Evolutionary conservation across 2,329 filamentous ascomycete genomes (phyloP).

Genomic region (Paecilomyces sp.): DNA sequence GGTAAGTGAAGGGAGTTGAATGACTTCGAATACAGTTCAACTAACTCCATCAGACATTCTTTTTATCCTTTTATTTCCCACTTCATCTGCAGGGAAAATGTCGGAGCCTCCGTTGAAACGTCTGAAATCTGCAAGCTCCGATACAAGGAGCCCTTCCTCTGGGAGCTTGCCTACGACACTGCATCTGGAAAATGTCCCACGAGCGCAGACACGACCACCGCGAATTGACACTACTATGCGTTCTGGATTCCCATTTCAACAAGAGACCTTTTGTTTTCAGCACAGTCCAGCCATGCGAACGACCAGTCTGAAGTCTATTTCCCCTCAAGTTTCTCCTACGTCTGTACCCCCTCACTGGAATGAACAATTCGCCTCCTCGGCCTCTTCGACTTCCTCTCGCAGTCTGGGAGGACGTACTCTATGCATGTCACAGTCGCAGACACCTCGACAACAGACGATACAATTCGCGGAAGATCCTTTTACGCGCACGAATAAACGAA

Average conservation of each 20-base stretch:
- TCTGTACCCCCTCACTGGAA: not conserved
- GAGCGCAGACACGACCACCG: not conserved
- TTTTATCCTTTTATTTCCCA: not conserved
- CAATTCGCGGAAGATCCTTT: not conserved
- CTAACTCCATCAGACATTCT: not conserved
- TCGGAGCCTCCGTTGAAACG: not conserved
- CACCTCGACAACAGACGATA: not conserved
- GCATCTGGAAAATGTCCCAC: not conserved
- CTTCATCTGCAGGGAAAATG: not conserved
- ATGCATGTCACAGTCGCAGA: not conserved
- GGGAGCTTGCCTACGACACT: not conserved
- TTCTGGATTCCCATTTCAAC: not conserved
- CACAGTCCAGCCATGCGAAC: not conserved
- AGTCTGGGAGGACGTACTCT: not conserved
- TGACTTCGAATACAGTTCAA: not conserved
- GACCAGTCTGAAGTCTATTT: not conserved
- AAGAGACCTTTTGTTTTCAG: not conserved
- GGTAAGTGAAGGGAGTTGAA: not conserved
- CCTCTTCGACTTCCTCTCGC: not conserved
- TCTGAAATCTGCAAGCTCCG: not conserved
- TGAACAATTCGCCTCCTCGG: not conserved
- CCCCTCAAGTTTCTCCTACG: not conserved
- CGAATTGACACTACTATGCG: not conserved
- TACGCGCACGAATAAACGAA: not conserved
- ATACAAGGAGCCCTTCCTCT: not conserved